These are phyloP conservation scores for Vicia sativa DNA, from an alignment of 306 rosid species.

Conservation along the genomic window DNA sequence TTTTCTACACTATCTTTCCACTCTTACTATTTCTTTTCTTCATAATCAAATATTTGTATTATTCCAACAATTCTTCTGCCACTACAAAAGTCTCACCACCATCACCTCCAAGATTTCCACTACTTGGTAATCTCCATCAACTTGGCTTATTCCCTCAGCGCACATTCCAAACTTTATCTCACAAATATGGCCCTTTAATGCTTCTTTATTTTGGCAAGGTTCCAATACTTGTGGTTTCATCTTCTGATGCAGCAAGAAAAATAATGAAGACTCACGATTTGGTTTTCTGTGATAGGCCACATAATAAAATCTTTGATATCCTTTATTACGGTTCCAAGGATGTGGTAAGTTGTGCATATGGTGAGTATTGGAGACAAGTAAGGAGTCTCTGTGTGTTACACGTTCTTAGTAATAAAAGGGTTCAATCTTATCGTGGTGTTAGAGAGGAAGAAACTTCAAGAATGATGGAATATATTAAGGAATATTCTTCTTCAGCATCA, in stretches of 20 bases:
- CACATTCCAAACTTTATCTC: not conserved
- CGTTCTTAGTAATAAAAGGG: conserved; percentile 28
- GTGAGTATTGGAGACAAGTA: conserved; percentile 15
- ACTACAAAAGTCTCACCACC: not conserved
- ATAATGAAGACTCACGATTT: not conserved
- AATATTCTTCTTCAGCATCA: not conserved
- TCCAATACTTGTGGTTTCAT: not conserved
- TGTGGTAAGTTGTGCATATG: not conserved
- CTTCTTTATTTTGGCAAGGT: not conserved
- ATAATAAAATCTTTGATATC: not conserved
- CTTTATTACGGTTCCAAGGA: not conserved
- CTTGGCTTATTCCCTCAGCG: not conserved
- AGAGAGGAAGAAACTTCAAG: conserved; percentile 4
- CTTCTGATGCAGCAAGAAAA: not conserved
- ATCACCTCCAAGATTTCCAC: not conserved
- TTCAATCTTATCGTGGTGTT: not conserved
- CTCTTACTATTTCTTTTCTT: not conserved
- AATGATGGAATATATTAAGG: not conserved
- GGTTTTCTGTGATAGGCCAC: not conserved
- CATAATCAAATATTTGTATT: not conserved
- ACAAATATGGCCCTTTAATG: conserved; percentile 2
- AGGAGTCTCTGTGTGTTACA: conserved; percentile 28
- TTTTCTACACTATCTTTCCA: not conserved
- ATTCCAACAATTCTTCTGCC: not conserved
- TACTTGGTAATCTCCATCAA: conserved; percentile 3